Evolutionary conservation across 371 early-diverging fungal species (phyloP), one percentile per base, ranked within the genome.

Genomic region (Choanephora cucurbitarum): DNA sequence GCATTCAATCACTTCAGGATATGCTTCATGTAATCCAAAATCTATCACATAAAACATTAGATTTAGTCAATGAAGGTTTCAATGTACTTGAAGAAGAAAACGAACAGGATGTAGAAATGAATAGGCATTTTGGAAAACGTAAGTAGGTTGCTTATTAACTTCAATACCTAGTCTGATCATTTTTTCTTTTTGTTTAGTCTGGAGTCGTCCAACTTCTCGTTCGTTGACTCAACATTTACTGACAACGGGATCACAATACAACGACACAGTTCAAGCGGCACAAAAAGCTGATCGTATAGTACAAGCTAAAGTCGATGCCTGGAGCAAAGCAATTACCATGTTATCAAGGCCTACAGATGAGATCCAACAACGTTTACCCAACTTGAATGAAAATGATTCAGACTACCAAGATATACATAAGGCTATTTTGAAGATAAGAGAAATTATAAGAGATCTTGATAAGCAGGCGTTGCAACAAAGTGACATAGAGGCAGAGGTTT

Each of bases 81-180:
- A 74, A 75, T 51, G 76, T 77, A 0, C 80, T 93, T 5, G 86
- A 88, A 51, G 80, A 86, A 39, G 93, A 93, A 62, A 83, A 82
- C 10, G 80, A 76, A 10, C 86, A 89, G 21, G 91, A 92, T 67
- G 82, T 79, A n/a, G 70, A 70, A 3, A 60, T 88, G 31, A 72
- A 86, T 19, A 66, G 69, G n/a, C 76, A 78, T 37, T 84, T 63
- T 57, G 77, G 71, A 51, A 70, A 57, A 41, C 40, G 74, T 74
- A 68, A 54, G 70, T 52, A 11, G 28, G 7, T 28, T 14, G n/a
- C 3, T 8, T 21, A 37, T n/a, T 19, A 7, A 49, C 1, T 11
- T 3, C 1, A 49, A 21, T 28, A 28, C 3, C 5, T 28, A 7
- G 28, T 7, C 28, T 28, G 5, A 28, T 28, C 7, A 7, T 7